Evolutionary conservation across 2,329 filamentous ascomycete genomes (phyloP), one percentile per base, ranked within the genome.

Genomic region (Arthroderma uncinatum): DNA sequence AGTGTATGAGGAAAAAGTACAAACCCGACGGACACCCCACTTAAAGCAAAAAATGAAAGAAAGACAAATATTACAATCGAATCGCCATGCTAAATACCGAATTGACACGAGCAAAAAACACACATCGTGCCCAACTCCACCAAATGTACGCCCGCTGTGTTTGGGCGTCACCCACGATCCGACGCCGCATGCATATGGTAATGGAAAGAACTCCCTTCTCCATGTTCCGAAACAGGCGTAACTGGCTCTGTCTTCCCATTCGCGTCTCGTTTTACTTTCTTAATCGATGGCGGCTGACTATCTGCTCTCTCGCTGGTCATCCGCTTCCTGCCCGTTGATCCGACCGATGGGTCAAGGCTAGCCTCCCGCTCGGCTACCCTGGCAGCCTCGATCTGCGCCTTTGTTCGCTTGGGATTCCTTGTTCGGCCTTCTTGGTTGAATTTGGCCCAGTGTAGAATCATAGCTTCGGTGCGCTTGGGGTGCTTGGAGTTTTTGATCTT

Each of bases 401-500:
- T 74, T 33, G 72, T 73, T 6, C 72, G 69, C 60, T 74, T 74
- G 30, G 72, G 72, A 54, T 74, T 73, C 34, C 72, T 68, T 19
- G 69, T 71, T n/a, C 71, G 69, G 30, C 72, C 72, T 62, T 73
- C 71, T 10, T 66, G 64, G 56, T 73, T 73, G 64, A 74, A 74
- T 23, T 71, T 70, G 19, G 67, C 70, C 72, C 72, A 74, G 61
- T 74, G 72, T 58, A 74, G 70, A 25, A 74, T 67, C 72, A 74
- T 74, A 44, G 72, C 72, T 61, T 73, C 71, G 7, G 72, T 74
- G 28, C 72, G 67, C 58, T 72, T 73, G 4, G 72, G 72, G 53
- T 74, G 74, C 62, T 74, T 74, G 19, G 72, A 74, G 56, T 73
- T 71, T 44, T 66, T 65, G 44, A 74, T 73, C 60, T 73, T 73